These are phyloP conservation scores for Ophiostoma pallidulum DNA, from an alignment of 2,329 filamentous ascomycete genomes.

Conservation along the genomic window DNA sequence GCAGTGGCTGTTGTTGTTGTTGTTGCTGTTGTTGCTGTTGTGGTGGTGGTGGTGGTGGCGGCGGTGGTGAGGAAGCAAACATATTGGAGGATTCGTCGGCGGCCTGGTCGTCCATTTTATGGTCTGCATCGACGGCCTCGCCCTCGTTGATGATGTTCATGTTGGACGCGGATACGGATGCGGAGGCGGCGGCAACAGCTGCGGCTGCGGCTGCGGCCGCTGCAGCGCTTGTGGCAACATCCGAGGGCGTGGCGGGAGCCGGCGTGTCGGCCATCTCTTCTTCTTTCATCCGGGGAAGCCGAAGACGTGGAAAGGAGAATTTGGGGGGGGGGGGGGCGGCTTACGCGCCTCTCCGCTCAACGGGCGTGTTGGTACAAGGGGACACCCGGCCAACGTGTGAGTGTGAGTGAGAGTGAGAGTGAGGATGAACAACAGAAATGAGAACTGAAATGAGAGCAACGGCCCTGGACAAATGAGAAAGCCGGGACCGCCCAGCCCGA, in stretches of 20 bases:
- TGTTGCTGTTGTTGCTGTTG: background rate
- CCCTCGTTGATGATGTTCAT: background rate
- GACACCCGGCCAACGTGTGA: too few species aligned
- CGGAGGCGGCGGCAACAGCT: conserved; percentile 2
- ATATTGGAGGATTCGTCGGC: too few species aligned
- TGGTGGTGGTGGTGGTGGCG: background rate
- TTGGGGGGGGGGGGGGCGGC: background rate
- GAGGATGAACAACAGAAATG: background rate
- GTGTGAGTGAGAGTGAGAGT: background rate
- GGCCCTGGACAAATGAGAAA: conserved; percentile 3
- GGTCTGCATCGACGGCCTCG: background rate
- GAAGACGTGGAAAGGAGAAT: background rate
- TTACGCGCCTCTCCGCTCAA: too few species aligned
- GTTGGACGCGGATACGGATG: conserved; percentile 2
- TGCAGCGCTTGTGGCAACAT: background rate
- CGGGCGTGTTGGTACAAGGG: too few species aligned
- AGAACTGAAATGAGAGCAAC: background rate
- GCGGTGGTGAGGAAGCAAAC: too few species aligned
- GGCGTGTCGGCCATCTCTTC: conserved; percentile 10
- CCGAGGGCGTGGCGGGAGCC: conserved; percentile 3
- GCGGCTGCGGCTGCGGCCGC: background rate
- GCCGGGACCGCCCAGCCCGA: background rate
- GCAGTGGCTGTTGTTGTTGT: background rate
- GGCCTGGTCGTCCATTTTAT: conserved; percentile 4
- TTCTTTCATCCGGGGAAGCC: conserved; percentile 12